phyloP scores from a whole-genome alignment of 2,329 filamentous ascomycete species.

The Cladosporium sp. region DNA sequence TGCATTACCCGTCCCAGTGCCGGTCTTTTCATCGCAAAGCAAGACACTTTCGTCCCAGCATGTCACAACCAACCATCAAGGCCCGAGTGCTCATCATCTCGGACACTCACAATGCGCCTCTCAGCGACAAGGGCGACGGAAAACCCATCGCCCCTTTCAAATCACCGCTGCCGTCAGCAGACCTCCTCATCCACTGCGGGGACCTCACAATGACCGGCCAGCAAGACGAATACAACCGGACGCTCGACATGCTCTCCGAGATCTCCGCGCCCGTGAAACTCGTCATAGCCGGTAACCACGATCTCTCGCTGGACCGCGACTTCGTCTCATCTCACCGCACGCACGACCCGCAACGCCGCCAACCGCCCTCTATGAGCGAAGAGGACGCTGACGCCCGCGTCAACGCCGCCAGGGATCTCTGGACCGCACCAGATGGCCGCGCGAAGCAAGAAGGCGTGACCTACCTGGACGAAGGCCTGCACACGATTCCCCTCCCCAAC shows the following conservation, averaged over 20 bases:
- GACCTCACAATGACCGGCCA: constrained; percentile 51
- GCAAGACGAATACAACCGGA: constrained; percentile 41
- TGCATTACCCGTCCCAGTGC: too few relatives aligned
- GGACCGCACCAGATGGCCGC: constrained; percentile 14
- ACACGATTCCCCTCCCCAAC: constrained; percentile 42
- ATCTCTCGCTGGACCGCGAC: constrained; percentile 47
- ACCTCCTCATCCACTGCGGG: constrained; percentile 53
- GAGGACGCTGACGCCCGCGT: constrained; percentile 10
- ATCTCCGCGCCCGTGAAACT: constrained; percentile 53
- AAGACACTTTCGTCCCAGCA: constrained; percentile 19
- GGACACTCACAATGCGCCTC: constrained; percentile 34
- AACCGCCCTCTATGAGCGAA: constrained; percentile 2
- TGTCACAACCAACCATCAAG: constrained; percentile 35
- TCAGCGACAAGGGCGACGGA: constrained; percentile 3
- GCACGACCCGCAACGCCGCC: constrained; percentile 6
- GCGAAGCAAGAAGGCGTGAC: constrained; percentile 43
- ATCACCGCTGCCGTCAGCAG: constrained; percentile 42
- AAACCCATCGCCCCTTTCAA: constrained; percentile 14
- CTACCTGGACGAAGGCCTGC: constrained; percentile 51
- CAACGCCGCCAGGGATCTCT: constrained; percentile 18
- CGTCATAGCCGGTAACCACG: constrained; percentile 59
- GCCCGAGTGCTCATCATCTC: constrained; percentile 41
- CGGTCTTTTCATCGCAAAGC: too few relatives aligned
- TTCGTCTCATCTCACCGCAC: constrained; percentile 15
- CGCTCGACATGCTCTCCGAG: constrained; percentile 41